phyloP scores from a whole-genome alignment of 208 protist species.

The Trypanosoma avium region DNA sequence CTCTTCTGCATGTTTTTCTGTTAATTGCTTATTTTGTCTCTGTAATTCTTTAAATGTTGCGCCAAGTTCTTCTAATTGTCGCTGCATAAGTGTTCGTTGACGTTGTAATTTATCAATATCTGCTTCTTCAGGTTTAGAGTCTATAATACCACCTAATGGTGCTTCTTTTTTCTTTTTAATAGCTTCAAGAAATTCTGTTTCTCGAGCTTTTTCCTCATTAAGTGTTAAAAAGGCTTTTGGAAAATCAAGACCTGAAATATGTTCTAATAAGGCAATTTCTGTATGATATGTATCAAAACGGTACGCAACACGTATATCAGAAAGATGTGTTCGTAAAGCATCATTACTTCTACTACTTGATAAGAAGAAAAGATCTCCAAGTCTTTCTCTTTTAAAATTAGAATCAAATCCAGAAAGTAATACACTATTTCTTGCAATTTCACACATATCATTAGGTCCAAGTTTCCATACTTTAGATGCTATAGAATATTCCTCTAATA shows the following conservation, averaged over 20 bases:
- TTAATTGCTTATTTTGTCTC: conserved; percentile 79
- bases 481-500: conserved; percentile 93
- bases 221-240: conserved; percentile 72
- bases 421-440: conserved; percentile 91
- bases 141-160: conserved; percentile 51
- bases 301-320: conserved; percentile 85
- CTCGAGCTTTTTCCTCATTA: conserved; percentile 56
- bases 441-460: conserved; percentile 89
- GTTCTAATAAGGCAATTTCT: conserved; percentile 84
- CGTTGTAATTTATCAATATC: conserved; percentile 64
- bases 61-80: conserved; percentile 61
- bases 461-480: conserved; percentile 93
- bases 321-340: conserved; percentile 74
- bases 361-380: conserved; percentile 86
- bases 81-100: conserved; percentile 62
- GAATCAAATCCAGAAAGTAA: conserved; percentile 84
- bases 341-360: conserved; percentile 90
- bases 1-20: conserved; percentile 80
- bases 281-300: conserved; percentile 91
- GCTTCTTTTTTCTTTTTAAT: conserved; percentile 30
- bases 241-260: conserved; percentile 77
- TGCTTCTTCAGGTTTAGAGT: conserved; percentile 63
- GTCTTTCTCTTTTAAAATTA: conserved; percentile 77
- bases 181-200: conserved; percentile 27
- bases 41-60: conserved; percentile 59